A percentile compares a stretch with the other conserved stretches of the same genome.
Conservation (phyloP, 2,329 filamentous ascomycete species). For the Torrubiella hemipterigena region DNA sequence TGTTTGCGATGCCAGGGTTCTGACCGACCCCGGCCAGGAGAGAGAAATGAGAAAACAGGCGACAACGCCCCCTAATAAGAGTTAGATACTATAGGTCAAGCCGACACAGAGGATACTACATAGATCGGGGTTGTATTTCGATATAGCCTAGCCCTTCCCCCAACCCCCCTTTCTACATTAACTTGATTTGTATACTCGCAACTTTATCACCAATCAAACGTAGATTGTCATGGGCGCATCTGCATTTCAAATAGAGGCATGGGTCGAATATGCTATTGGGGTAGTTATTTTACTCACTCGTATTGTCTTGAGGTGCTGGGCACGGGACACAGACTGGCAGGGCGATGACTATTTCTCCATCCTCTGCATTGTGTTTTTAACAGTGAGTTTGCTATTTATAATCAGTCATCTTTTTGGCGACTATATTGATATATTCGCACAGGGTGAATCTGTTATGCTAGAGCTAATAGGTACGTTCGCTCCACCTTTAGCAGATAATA, state of each 20-base stretch:
- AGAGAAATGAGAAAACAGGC: no score
- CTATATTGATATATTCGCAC: no score
- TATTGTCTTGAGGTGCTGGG: conserved; percentile 23
- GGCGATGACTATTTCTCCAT: conserved; percentile 30
- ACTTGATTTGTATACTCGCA: conserved; percentile 34
- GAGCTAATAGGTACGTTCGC: conserved; percentile 18
- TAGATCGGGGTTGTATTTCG: no score
- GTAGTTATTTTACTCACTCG: conserved; percentile 22
- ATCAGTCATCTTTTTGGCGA: no score
- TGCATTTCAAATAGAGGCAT: conserved; percentile 29
- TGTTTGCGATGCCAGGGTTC: no score
- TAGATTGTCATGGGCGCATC: conserved; percentile 15
- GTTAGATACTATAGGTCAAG: no score
- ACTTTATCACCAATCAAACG: neutral
- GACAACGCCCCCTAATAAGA: no score
- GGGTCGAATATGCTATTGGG: conserved; percentile 29
- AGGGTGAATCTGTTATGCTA: conserved; percentile 13
- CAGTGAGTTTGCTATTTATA: conserved; percentile 16
- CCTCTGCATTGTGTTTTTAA: conserved; percentile 23
- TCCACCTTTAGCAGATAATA: neutral
- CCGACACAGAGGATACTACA: no score
- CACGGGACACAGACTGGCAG: conserved; percentile 26
- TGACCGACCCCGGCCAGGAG: no score
- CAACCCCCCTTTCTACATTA: conserved; percentile 58
- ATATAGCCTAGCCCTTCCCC: no score